These are phyloP conservation scores for Globisporangium canariense DNA, from an alignment of 352 stramenopile genomes.

Conservation along the genomic window DNA sequence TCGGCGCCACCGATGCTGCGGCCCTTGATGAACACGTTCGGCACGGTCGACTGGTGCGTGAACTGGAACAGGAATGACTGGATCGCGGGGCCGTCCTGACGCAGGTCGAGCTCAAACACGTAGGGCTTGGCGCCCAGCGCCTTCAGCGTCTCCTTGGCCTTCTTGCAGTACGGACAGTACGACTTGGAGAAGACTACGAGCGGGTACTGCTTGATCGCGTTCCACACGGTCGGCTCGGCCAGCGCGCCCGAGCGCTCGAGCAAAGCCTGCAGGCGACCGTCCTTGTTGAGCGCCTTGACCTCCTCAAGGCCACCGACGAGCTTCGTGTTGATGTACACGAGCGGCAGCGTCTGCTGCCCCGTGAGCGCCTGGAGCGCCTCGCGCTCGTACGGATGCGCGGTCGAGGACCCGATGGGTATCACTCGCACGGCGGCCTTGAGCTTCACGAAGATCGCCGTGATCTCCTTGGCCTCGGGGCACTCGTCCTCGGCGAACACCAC, in stretches of 20 bases:
- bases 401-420: conserved; percentile 54
- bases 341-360: conserved; percentile 90
- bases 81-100: conserved; percentile 88
- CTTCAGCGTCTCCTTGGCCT: conserved; percentile 69
- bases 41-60: conserved; percentile 94
- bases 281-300: conserved; percentile 81
- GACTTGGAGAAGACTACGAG: conserved; percentile 87
- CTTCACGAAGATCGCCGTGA: conserved; percentile 82
- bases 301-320: conserved; percentile 93
- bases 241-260: conserved; percentile 74
- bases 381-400: conserved; percentile 61
- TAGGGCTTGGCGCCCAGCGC: conserved; percentile 54
- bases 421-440: conserved; percentile 56
- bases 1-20: conserved; percentile 95
- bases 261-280: conserved; percentile 83
- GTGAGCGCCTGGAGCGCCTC: conserved; percentile 86
- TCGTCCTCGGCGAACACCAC: conserved; percentile 94
- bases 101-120: conserved; percentile 78
- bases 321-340: conserved; percentile 95
- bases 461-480: conserved; percentile 89
- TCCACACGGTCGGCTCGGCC: conserved; percentile 71
- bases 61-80: conserved; percentile 90
- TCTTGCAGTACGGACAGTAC: conserved; percentile 86
- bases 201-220: conserved; percentile 61
- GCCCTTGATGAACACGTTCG: conserved; percentile 97